Evolutionary conservation across 2,329 filamentous ascomycete species (phyloP).

Genomic region (Fusarium miscanthi): DNA sequence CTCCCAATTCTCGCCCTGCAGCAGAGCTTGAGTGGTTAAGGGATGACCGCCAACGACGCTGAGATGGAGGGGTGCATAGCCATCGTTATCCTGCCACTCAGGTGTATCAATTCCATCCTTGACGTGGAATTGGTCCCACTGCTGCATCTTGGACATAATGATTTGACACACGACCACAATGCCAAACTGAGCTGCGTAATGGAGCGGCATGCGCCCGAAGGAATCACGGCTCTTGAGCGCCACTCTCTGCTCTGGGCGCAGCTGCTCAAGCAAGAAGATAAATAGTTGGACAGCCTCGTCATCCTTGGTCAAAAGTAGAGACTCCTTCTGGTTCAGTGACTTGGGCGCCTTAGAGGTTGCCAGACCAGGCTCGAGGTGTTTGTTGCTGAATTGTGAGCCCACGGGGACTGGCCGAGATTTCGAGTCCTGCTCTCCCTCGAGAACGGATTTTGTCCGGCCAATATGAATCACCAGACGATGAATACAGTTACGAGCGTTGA

Average conservation of each 20-base stretch:
- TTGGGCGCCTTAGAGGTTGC: constrained; percentile 71
- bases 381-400: constrained; percentile 67
- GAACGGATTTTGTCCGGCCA: constrained; percentile 73
- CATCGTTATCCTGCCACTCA: constrained; percentile 92
- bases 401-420: constrained; percentile 63
- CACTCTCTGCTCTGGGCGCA: constrained; percentile 73
- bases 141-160: constrained; percentile 88
- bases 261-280: constrained; percentile 70
- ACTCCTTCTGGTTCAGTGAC: constrained; percentile 73
- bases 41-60: constrained; percentile 92
- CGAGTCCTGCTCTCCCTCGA: constrained; percentile 61
- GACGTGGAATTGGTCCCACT: constrained; percentile 88
- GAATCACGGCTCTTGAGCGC: constrained; percentile 78
- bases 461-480: constrained; percentile 94
- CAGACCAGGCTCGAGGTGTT: constrained; percentile 83
- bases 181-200: constrained; percentile 95
- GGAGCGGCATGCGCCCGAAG: constrained; percentile 85
- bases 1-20: constrained; percentile 83
- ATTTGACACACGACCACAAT: constrained; percentile 91
- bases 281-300: constrained; percentile 81
- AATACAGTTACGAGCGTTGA: constrained; percentile 93
- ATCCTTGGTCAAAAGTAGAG: constrained; percentile 71
- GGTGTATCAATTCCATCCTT: constrained; percentile 86
- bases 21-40: constrained; percentile 81
- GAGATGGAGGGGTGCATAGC: constrained; percentile 89